phyloP scores from a whole-genome alignment of 169 alveolate genomes.

The Plasmodium adleri region DNA sequence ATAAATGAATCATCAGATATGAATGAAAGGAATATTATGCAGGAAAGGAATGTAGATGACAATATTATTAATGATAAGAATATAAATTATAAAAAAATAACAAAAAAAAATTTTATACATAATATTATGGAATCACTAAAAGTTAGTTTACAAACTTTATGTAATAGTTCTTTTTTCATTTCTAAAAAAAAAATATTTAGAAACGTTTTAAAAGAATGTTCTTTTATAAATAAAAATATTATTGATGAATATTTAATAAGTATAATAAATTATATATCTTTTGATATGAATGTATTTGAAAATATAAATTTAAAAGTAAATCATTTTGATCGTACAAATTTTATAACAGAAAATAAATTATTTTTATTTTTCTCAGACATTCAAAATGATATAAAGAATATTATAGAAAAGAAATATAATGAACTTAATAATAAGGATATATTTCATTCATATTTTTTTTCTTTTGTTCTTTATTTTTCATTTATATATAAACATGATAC shows the following conservation, averaged over 20 bases:
- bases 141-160: slow-evolving; percentile 9
- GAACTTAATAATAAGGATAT: slow-evolving; percentile 46
- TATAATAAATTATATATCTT: slow-evolving; percentile 13
- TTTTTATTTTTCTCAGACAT: slow-evolving; percentile 16
- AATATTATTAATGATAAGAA: too few species aligned
- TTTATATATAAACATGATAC: slow-evolving; percentile 49
- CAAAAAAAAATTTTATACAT: neutral
- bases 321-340: slow-evolving; percentile 24
- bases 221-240: slow-evolving; percentile 32
- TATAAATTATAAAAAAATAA: too few species aligned
- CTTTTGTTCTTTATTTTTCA: slow-evolving; percentile 35
- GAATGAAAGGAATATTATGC: neutral
- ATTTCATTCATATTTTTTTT: slow-evolving; percentile 36
- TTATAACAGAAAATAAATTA: slow-evolving; percentile 17
- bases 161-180: slow-evolving; percentile 31
- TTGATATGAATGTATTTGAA: slow-evolving; percentile 34
- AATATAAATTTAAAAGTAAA: slow-evolving; percentile 19
- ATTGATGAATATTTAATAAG: slow-evolving; percentile 19
- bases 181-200: slow-evolving; percentile 36
- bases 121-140: slow-evolving; percentile 54
- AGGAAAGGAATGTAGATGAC: neutral
- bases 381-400: slow-evolving; percentile 30
- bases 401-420: slow-evolving; percentile 16
- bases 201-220: slow-evolving; percentile 27
- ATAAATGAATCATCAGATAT: neutral